These are phyloP conservation scores for Venturia nashicola DNA, from an alignment of 2,329 filamentous ascomycete species.

Conservation along the genomic window DNA sequence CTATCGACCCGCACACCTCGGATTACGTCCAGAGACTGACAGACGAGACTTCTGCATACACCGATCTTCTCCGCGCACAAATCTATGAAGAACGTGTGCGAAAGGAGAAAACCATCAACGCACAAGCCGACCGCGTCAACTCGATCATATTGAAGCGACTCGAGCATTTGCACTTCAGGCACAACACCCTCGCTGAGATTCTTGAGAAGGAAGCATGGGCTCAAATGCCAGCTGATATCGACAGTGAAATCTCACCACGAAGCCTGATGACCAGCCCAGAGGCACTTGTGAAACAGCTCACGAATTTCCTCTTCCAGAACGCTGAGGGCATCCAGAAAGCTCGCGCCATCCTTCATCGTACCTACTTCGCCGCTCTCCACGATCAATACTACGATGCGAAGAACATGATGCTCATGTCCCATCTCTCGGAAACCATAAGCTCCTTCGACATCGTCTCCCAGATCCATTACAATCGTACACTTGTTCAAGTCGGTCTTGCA, in stretches of 20 bases:
- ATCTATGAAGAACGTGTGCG: conserved; percentile 73
- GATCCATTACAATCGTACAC: conserved; percentile 95
- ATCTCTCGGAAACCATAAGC: conserved; percentile 91
- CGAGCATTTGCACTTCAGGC: conserved; percentile 99
- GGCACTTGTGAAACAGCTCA: conserved; percentile 71
- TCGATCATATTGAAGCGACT: conserved; percentile 85
- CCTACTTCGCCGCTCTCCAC: conserved; percentile 95
- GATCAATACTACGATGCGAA: conserved; percentile 96
- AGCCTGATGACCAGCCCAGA: conserved; percentile 54
- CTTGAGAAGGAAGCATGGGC: conserved; percentile 94
- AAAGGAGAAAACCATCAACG: conserved; percentile 56
- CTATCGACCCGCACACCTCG: conserved; percentile 94
- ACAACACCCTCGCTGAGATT: conserved; percentile 81
- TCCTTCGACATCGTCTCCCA: conserved; percentile 96
- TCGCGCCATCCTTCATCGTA: conserved; percentile 94
- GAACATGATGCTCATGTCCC: conserved; percentile 99
- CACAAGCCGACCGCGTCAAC: conserved; percentile 70
- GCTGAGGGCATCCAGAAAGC: conserved; percentile 94
- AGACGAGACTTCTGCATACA: conserved; percentile 84
- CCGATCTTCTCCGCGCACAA: conserved; percentile 76
- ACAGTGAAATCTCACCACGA: conserved; percentile 74
- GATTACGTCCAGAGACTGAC: conserved; percentile 94
- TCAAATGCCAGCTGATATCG: conserved; percentile 52
- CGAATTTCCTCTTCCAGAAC: conserved; percentile 88
- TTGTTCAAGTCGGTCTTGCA: conserved; percentile 95